phyloP scores from a whole-genome alignment of 495 filamentous ascomycete species.

The Bombardia bombarda region DNA sequence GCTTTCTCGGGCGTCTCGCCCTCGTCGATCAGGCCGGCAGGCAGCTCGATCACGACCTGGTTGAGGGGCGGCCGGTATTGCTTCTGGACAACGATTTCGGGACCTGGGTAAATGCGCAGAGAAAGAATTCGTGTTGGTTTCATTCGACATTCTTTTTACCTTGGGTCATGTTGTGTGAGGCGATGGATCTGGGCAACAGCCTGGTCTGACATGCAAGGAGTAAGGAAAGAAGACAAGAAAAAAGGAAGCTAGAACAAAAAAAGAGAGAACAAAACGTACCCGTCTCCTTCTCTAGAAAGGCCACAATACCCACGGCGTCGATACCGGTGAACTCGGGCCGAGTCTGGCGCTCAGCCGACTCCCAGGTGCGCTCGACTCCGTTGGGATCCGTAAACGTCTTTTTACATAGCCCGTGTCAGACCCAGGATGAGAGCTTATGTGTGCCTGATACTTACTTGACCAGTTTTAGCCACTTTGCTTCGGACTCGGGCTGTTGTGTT shows the following conservation, averaged over 20 bases:
- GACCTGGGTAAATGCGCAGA: slow-evolving; percentile 29
- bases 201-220: too few relatives aligned
- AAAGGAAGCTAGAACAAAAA: too few relatives aligned
- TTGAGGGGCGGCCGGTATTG: slow-evolving; percentile 82
- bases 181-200: too few relatives aligned
- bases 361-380: slow-evolving; percentile 65
- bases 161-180: too few relatives aligned
- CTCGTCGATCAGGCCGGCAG: slow-evolving; percentile 79
- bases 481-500: slow-evolving; percentile 29
- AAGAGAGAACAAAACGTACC: too few relatives aligned
- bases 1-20: slow-evolving; percentile 70
- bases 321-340: slow-evolving; percentile 61
- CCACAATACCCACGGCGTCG: slow-evolving; percentile 86
- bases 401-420: slow-evolving; percentile 25
- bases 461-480: slow-evolving; percentile 68
- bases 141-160: too few relatives aligned
- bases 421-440: not conserved
- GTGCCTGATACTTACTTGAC: slow-evolving; percentile 16
- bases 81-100: slow-evolving; percentile 75
- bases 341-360: slow-evolving; percentile 71
- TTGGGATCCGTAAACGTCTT: slow-evolving; percentile 67
- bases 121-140: not conserved
- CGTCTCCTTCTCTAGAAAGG: slow-evolving; percentile 66
- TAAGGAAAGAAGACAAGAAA: too few relatives aligned
- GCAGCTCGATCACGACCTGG: slow-evolving; percentile 72